These are phyloP conservation scores for Epichloe sp. DNA, from an alignment of 2,329 filamentous ascomycete species.

Conservation along the genomic window DNA sequence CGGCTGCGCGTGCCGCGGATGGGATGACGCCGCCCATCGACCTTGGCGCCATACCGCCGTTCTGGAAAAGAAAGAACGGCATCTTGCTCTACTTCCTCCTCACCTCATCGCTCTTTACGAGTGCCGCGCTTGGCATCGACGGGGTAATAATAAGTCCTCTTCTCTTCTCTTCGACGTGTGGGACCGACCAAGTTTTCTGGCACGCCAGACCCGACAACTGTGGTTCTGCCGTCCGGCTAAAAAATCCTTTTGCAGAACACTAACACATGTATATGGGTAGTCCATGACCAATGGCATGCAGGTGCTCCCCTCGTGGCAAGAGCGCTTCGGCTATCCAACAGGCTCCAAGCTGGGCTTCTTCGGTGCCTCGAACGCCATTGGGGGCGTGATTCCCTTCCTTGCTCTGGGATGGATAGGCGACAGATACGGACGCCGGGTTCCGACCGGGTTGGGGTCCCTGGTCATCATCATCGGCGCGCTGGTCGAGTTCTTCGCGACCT, in stretches of 20 bases:
- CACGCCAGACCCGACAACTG: neutral
- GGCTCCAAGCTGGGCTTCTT: constrained; percentile 26
- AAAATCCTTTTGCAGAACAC: neutral
- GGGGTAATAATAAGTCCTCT: constrained; percentile 18
- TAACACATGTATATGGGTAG: constrained; percentile 6
- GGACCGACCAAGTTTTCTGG: neutral
- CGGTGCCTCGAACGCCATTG: constrained; percentile 26
- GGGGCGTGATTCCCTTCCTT: constrained; percentile 24
- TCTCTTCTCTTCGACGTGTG: neutral
- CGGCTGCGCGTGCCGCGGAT: constrained; percentile 18
- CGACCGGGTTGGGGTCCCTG: constrained; percentile 24
- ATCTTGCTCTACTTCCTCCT: constrained; percentile 28
- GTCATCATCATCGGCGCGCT: constrained; percentile 25
- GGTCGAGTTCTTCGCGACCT: constrained; percentile 22
- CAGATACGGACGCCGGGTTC: constrained; percentile 19
- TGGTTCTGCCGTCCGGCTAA: neutral
- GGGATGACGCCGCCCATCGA: constrained; percentile 20
- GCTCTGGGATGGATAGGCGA: constrained; percentile 24
- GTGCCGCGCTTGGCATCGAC: constrained; percentile 28
- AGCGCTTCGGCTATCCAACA: constrained; percentile 23
- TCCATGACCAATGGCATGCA: constrained; percentile 29
- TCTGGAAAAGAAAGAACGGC: constrained; percentile 27
- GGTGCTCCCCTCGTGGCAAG: constrained; percentile 23
- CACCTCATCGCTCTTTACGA: constrained; percentile 28
- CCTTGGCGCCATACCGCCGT: constrained; percentile 17